Conservation (phyloP, 2,329 filamentous ascomycete genomes). For the Intubia oerlemansii region DNA sequence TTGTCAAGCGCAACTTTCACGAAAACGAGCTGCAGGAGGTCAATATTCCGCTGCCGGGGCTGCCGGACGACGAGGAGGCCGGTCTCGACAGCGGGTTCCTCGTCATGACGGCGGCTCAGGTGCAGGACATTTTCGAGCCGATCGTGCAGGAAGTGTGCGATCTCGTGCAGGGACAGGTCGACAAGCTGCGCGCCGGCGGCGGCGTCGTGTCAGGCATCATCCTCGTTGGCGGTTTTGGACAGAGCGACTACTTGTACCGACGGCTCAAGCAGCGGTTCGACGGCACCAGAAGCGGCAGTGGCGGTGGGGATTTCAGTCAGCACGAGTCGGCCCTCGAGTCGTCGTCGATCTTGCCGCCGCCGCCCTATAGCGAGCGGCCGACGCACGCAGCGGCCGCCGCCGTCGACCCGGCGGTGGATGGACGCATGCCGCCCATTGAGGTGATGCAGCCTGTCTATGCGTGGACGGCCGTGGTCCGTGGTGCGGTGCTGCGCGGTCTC, state of each 20-base stretch:
- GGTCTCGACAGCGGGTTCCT: conserved; percentile 59
- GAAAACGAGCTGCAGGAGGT: conserved; percentile 58
- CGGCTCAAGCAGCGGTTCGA: conserved; percentile 49
- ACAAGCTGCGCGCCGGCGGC: conserved; percentile 36
- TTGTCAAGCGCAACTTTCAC: conserved; percentile 68
- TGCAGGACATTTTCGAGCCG: conserved; percentile 56
- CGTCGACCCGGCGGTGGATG: not conserved
- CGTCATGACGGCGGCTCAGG: conserved; percentile 45
- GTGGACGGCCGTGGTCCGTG: conserved; percentile 62
- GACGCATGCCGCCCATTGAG: conserved; percentile 33
- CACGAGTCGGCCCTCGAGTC: not conserved
- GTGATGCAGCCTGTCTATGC: conserved; percentile 68
- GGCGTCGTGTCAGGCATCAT: conserved; percentile 53
- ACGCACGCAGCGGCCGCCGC: conserved; percentile 29
- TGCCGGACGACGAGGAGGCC: conserved; percentile 55
- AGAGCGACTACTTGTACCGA: conserved; percentile 56
- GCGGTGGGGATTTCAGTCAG: conserved; percentile 7
- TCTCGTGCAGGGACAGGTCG: conserved; percentile 45
- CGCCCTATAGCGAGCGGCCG: conserved; percentile 46
- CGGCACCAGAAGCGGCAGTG: no score
- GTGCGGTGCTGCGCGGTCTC: conserved; percentile 52
- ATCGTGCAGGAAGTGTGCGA: conserved; percentile 51
- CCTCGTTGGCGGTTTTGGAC: conserved; percentile 62
- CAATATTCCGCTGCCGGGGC: conserved; percentile 49
- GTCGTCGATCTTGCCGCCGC: conserved; percentile 21